These are phyloP conservation scores for Mycena alexandri DNA, from an alignment of 768 basidiomycete genomes.

Conservation along the genomic window DNA sequence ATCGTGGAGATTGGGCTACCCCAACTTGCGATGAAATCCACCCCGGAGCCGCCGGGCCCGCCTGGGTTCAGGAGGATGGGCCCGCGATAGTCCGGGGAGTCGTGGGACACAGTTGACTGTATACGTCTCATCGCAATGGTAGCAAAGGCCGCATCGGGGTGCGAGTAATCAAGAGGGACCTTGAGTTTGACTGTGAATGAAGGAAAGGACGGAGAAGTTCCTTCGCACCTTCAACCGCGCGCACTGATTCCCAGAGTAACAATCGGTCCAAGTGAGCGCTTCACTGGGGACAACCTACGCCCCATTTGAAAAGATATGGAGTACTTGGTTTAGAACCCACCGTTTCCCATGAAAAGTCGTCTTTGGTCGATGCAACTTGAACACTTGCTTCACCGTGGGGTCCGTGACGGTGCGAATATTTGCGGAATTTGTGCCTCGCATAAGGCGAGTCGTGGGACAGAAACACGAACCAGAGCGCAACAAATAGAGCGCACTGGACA, in stretches of 20 bases:
- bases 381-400: no score
- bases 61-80: constrained; percentile 40
- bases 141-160: constrained; percentile 28
- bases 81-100: constrained; percentile 34
- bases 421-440: not conserved
- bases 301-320: not conserved
- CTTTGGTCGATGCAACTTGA: not conserved
- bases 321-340: not conserved
- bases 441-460: not conserved
- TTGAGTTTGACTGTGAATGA: not conserved
- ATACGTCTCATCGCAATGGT: constrained; percentile 36
- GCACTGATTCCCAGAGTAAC: constrained; percentile 22
- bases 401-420: no score
- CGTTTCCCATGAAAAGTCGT: constrained; percentile 21
- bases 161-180: constrained; percentile 37
- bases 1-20: constrained; percentile 20
- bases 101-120: constrained; percentile 29
- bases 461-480: constrained; percentile 6
- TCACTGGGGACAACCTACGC: constrained; percentile 19
- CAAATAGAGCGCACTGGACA: not conserved
- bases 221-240: constrained; percentile 26
- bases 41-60: constrained; percentile 39
- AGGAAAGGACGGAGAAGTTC: not conserved
- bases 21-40: constrained; percentile 5
- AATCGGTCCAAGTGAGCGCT: constrained; percentile 24